Percentiles rank a stretch among this genome's conserved stretches.
phyloP scores from a whole-genome alignment of 352 stramenopile species.

The Globisporangium middletonii region DNA sequence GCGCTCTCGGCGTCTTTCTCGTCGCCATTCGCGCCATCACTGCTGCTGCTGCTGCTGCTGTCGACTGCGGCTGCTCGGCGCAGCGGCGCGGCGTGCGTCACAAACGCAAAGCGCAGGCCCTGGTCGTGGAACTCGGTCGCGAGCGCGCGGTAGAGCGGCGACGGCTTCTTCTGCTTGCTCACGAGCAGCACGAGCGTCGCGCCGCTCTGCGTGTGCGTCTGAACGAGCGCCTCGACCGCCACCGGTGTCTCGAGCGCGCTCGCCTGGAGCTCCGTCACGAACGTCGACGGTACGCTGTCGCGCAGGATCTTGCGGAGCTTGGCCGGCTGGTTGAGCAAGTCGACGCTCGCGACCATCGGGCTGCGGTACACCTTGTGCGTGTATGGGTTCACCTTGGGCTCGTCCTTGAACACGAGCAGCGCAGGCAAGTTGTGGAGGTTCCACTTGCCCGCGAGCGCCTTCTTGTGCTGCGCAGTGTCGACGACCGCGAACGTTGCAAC shows the following conservation, averaged over 20 bases:
- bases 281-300: constrained; percentile 46
- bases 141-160: constrained; percentile 51
- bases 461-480: constrained; percentile 26
- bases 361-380: constrained; percentile 58
- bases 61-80: no score
- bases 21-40: neutral
- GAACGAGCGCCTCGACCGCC: constrained; percentile 21
- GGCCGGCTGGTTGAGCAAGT: constrained; percentile 32
- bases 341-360: constrained; percentile 22
- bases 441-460: constrained; percentile 49
- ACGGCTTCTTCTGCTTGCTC: constrained; percentile 59
- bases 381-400: constrained; percentile 69
- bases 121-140: constrained; percentile 49
- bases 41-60: no score
- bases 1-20: constrained; percentile 17
- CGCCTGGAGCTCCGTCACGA: constrained; percentile 30
- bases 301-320: constrained; percentile 62
- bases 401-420: constrained; percentile 54
- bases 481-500: constrained; percentile 39
- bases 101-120: constrained; percentile 47
- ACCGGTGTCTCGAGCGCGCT: constrained; percentile 10
- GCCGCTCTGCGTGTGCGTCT: constrained; percentile 9
- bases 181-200: constrained; percentile 40
- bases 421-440: constrained; percentile 36
- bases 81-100: constrained; percentile 19